These are phyloP conservation scores for Pleurotus djamor DNA, from an alignment of 768 basidiomycete species.

Conservation along the genomic window DNA sequence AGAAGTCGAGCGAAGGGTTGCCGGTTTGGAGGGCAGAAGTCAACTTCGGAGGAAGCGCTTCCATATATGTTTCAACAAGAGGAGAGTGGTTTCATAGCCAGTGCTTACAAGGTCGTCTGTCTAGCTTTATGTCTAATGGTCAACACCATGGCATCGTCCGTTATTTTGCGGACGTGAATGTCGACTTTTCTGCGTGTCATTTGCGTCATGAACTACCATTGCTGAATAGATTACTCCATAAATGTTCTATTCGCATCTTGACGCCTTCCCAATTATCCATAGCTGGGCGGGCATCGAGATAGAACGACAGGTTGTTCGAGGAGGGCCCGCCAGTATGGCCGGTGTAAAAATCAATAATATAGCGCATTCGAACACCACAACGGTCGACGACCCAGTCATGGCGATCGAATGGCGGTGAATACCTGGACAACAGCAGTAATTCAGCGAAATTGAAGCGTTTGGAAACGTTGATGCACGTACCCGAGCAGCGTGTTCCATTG, in stretches of 20 bases:
- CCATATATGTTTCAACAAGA: too few species aligned
- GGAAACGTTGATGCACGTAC: conserved; percentile 40
- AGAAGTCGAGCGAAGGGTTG: too few species aligned
- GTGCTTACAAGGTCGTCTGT: too few species aligned
- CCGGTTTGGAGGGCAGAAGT: too few species aligned
- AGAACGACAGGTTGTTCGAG: conserved; percentile 73
- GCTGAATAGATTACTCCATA: conserved; percentile 31
- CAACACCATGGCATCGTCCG: too few species aligned
- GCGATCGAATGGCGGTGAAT: conserved; percentile 91
- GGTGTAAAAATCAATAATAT: conserved; percentile 98
- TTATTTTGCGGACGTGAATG: too few species aligned
- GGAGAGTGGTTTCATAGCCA: too few species aligned
- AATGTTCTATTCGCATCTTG: conserved; percentile 69
- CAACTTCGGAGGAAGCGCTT: too few species aligned
- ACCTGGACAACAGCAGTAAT: conserved; percentile 45
- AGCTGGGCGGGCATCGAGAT: conserved; percentile 92
- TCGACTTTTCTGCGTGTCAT: too few species aligned
- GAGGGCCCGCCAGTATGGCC: conserved; percentile 46
- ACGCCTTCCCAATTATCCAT: conserved; percentile 94
- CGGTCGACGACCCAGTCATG: conserved; percentile 98
- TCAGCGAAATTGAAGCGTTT: neutral
- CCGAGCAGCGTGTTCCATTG: conserved; percentile 81
- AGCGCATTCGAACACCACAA: conserved; percentile 85
- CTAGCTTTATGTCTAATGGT: too few species aligned
- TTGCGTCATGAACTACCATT: neutral